phyloP scores from a whole-genome alignment of 495 filamentous ascomycete genomes.

The Lepidopterella palustris region DNA sequence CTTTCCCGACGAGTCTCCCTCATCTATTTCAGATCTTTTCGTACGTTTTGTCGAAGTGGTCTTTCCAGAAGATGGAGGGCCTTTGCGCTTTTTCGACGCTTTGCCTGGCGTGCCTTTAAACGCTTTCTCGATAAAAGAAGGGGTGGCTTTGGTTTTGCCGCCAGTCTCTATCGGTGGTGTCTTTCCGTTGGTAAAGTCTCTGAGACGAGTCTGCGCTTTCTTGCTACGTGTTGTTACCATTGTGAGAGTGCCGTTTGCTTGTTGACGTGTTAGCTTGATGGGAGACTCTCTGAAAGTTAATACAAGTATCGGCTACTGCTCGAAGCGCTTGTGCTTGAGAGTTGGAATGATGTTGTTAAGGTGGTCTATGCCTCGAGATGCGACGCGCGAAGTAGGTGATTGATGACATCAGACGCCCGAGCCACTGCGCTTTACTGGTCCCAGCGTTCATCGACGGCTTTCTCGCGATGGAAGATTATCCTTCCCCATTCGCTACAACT shows the following conservation, averaged over 20 bases:
- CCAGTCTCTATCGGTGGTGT: not conserved
- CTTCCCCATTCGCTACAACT: not conserved
- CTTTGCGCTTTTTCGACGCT: not conserved
- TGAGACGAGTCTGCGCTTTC: not conserved
- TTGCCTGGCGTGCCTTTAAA: not conserved
- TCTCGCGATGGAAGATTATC: not conserved
- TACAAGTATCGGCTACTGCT: not conserved
- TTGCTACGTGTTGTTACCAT: slow-evolving; percentile 11
- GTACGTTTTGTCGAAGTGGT: not conserved
- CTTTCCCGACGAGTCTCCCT: not conserved
- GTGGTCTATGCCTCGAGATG: not conserved
- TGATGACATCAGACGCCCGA: not conserved
- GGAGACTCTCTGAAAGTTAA: not conserved
- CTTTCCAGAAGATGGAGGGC: not conserved
- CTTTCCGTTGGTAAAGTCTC: not conserved
- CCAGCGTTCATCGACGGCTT: not conserved
- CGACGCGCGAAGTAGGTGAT: not conserved
- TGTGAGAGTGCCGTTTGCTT: no score
- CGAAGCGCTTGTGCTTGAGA: not conserved
- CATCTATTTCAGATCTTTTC: not conserved
- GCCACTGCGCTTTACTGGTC: not conserved
- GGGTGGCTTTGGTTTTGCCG: not conserved
- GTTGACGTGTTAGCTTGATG: no score
- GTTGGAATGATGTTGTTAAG: not conserved
- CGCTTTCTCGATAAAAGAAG: not conserved